Evolutionary conservation across 208 protist genomes (phyloP), one percentile per base, ranked within the genome.

Genomic region (Leishmania mexicana): DNA sequence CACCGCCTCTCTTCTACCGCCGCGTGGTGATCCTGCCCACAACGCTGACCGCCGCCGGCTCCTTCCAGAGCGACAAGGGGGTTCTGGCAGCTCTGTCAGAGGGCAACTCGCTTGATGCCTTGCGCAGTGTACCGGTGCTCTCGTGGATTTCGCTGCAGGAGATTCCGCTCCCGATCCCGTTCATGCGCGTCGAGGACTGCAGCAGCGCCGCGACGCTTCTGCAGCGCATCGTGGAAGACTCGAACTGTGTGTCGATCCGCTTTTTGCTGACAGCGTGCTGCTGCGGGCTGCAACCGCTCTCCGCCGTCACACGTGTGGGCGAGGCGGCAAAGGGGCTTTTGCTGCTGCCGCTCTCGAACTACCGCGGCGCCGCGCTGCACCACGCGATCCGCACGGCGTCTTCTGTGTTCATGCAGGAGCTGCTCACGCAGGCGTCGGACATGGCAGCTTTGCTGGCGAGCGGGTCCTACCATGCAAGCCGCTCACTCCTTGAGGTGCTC

Each of bases 1-100:
- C 85, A 21, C 87, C 87, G 6, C 85, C 87, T 1, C 78, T 95
- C 21, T 93, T 92, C 80, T 95, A 92, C 78, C 89, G 86, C 49
- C 85, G 86, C 64, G 81, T 95, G 75, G 62, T 88, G 47, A 53
- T 95, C n/a, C 77, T 87, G 60, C 88, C 92, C 15, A 85, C 90
- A 51, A 83, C 79, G 19, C 24, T 95, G 67, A 91, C 87, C 70
- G 68, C 93, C 7, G 90, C 90, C 58, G 88, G 90, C 13, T 88
- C 89, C 15, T 93, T 95, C 77, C 80, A 95, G 40, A 85, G 83
- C 70, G 81, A 90, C 53, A 82, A 76, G 51, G 83, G 83, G 71
- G 62, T 88, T 7, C 24, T 85, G 28, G 72, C 74, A 17, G 82
- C 87, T 8, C 64, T 87, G 1, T 40, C 76, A 49, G 76, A 87